Conservation (phyloP, 495 filamentous ascomycete species). For the Darksidea phi region DNA sequence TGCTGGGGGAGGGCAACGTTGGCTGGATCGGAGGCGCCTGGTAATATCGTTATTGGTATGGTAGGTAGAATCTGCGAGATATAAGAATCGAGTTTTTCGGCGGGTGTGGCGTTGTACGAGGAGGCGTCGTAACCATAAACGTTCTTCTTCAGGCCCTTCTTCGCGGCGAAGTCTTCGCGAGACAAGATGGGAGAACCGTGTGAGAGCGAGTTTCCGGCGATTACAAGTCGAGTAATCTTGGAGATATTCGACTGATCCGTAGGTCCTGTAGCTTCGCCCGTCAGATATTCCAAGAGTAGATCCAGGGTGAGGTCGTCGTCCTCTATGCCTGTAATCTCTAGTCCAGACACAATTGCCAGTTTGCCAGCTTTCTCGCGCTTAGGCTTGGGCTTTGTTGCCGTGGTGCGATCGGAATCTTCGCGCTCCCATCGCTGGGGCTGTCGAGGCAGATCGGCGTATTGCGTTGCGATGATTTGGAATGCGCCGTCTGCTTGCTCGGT, state of each 20-base stretch:
- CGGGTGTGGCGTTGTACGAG: conserved; percentile 80
- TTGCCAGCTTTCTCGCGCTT: conserved; percentile 45
- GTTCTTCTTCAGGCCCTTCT: conserved; percentile 54
- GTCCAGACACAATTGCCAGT: conserved; percentile 84
- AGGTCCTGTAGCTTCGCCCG: conserved; percentile 72
- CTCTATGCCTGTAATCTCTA: conserved; percentile 73
- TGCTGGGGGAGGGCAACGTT: conserved; percentile 45
- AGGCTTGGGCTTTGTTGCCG: conserved; percentile 49
- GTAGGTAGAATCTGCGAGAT: conserved; percentile 66
- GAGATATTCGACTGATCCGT: conserved; percentile 57
- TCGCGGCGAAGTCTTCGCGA: conserved; percentile 52
- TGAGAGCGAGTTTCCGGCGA: conserved; percentile 85
- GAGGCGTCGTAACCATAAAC: conserved; percentile 95
- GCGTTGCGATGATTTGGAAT: conserved; percentile 87
- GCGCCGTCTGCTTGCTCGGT: conserved; percentile 90
- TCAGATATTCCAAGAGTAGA: conserved; percentile 80
- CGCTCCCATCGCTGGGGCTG: conserved; percentile 77
- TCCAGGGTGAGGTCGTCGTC: conserved; percentile 69
- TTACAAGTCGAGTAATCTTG: conserved; percentile 78
- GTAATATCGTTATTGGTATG: conserved; percentile 52
- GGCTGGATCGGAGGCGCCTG: conserved; percentile 66
- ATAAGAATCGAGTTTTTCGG: conserved; percentile 78
- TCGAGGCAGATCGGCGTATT: conserved; percentile 77
- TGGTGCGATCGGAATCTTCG: conserved; percentile 47
- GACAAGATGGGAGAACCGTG: conserved; percentile 46